Base-by-base conservation (phyloP, 805 yeast species). In the Isabelozyma rhagii region DNA sequence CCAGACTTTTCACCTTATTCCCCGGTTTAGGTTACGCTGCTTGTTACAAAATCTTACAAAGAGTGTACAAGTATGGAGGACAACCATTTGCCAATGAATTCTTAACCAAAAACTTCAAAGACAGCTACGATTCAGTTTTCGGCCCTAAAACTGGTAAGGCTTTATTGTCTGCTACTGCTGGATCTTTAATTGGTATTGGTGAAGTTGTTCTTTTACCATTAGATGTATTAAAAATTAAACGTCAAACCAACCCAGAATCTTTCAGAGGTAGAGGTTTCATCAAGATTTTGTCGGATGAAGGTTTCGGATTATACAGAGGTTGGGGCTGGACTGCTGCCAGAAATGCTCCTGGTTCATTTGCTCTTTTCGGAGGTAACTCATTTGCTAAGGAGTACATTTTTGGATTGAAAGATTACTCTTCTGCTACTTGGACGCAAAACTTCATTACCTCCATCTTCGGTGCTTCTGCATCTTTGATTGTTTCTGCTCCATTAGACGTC, bases 261-360 rank as follows among this genome's bases (percentile, higher is more conserved):
- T 94, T 94, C 82, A 87, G 85, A 72, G 99, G 99, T 60, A 88
- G 99, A 77, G 98, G 99, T 9, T 92, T 94, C 74, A 53, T 92
- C 58, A 87, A 81, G 71, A 89, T 94, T 63, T 67, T 94, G 52
- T 64, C 77, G 49, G 99, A 94, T 66, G 99, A 94, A 74, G 98
- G 99, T 15, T 79, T 90, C 51, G 90, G 94, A 21, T 78, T 94
- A 59, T 94, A 94, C 77, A 81, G 97, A 68, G 99, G 99, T 57
- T 92, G 97, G 96, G 98, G 97, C 51, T 94, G 99, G 99, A 94
- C 99, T 52, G 96, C 96, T 59, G 99, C 99, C 42, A 87, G 99
- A 82, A 94, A 94, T 68, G 97, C 98, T 2, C 99, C 99, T 39
- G 99, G 99, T 52, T 90, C 97, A 2, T 94, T 94, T 66, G 97